Base-by-base conservation (phyloP, 108 stramenopile species). In the Nannochloropsis oceanica region DNA sequence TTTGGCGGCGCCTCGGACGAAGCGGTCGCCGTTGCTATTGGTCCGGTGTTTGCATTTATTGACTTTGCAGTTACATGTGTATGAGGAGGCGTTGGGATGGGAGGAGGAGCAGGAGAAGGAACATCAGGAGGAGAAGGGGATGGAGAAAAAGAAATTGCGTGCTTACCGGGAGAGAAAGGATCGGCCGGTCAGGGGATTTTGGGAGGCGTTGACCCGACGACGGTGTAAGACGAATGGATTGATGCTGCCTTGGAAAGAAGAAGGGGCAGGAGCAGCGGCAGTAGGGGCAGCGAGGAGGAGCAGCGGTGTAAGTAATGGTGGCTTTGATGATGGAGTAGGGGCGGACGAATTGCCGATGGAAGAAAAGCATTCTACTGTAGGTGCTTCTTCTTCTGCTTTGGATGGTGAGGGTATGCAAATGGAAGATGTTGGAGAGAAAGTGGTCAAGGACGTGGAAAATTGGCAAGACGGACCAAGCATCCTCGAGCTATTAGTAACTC, bases 1-100 rank as follows among this genome's bases (percentile, higher is more conserved):
- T 73, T 18, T n/a, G 22, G 59, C 59, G 59, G 59, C 59, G 59
- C 10, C 59, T 5, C 34, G 34, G 34, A 34, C 1, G 34, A 87
- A 83, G 43, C 27, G 27, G 27, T 87, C 86, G 26, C 82, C 82
- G 24, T 42, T 83, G 44, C 86, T 87, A 0, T 82, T 87, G 25
- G 27, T 82, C 14, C 82, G 86, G 25, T 42, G 82, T 42, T 79
- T 87, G n/a, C 86, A 87, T 24, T 22, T 87, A 24, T n/a, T 87
- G n/a, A 87, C 82, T 43, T 82, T 87, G 43, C 86, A 87, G 79
- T 82, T 87, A 13, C 86, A 87, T 79, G 73, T 59, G 26, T 83
- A 83, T 25, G 22, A 82, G 13, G 26, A 80, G 25, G 83, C 42
- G 82, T 25, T 22, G 43, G 82, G 44, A 25, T 11, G 7, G 42